Evolutionary conservation across 2,329 filamentous ascomycete species (phyloP), one percentile per base, ranked within the genome.

Genomic region (Talaromyces rugulosus): DNA sequence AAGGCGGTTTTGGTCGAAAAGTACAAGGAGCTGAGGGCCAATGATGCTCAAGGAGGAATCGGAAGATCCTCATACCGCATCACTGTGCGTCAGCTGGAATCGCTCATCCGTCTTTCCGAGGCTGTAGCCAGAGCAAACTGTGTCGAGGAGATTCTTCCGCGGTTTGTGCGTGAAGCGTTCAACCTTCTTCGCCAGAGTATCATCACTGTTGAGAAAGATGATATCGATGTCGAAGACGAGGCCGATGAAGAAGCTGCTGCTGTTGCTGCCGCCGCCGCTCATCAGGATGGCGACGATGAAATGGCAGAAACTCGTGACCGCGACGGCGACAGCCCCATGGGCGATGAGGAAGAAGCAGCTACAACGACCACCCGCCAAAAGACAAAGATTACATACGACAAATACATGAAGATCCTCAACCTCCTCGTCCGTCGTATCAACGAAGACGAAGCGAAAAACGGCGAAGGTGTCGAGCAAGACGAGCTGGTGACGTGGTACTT

Each of bases 41-140:
- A 98, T 72, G 95, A 99, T 71, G 90, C 93, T 0, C 93, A 97
- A 75, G 95, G 95, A 57, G 95, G 95, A 34, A 87, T 96, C 56
- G 95, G 95, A 63, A 87, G 92, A 71, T 98, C 97, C 79, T 96
- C 91, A 66, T 99, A 99, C 81, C 89, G 95, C 63, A 99, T 99
- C 74, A 99, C 95, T 0, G 95, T 99, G 56, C 87, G 95, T 72
- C 95, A 99, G 76, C 83, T 99, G 2, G 95, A 99, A 78, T 94
- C 89, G 72, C 88, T 99, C 84, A 98, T 99, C 67, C 92, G 95
- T 66, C 81, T 99, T 61, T 94, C 90, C 60, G 95, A 99, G 77
- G 95, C 95, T n/a, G 97, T 99, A 67, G 95, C 95, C 62, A 98
- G 98, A 78, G 92, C 92, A 62, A 98, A 96, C 74, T 99, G 95